Evolutionary conservation across 768 basidiomycete species (phyloP).

Genomic region (Russula ochroleuca): DNA sequence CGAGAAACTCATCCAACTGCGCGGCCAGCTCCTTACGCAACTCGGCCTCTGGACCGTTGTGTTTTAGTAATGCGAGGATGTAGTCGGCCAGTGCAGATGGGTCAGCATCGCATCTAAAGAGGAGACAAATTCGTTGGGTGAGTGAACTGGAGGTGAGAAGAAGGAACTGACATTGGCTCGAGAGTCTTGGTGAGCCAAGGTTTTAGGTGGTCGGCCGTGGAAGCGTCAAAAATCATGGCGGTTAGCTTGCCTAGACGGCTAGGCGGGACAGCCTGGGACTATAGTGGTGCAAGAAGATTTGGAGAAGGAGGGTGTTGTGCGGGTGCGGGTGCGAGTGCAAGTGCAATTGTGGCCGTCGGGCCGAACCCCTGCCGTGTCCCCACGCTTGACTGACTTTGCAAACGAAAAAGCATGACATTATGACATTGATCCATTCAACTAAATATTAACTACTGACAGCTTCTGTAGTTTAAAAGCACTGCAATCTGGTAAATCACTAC

Average conservation of each 20-base stretch:
- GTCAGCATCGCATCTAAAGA: slow-evolving; percentile 87
- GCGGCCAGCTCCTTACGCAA: slow-evolving; percentile 71
- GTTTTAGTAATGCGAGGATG: slow-evolving; percentile 87
- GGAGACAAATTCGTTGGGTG: slow-evolving; percentile 1
- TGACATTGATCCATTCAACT: background rate
- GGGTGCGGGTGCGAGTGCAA: background rate
- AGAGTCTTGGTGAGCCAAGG: slow-evolving; percentile 86
- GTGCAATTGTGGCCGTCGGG: background rate
- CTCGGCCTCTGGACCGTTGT: slow-evolving; percentile 77
- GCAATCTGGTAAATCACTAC: background rate
- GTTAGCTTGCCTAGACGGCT: background rate
- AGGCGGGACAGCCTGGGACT: background rate
- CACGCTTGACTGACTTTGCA: background rate
- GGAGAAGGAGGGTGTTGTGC: background rate
- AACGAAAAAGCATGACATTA: background rate
- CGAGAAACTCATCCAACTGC: slow-evolving; percentile 90
- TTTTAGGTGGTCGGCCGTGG: slow-evolving; percentile 64
- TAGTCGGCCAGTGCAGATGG: slow-evolving; percentile 92
- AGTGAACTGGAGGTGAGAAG: slow-evolving; percentile 8
- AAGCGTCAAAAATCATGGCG: slow-evolving; percentile 64
- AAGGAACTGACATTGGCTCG: slow-evolving; percentile 70
- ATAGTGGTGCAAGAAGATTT: background rate
- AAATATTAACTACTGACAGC: background rate
- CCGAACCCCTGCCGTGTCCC: background rate
- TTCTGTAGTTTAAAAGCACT: background rate